Evolutionary conservation across 1,284 basidiomycete genomes (phyloP), one percentile per base, ranked within the genome.

Genomic region (Cutaneotrichosporon cyanovorans): DNA sequence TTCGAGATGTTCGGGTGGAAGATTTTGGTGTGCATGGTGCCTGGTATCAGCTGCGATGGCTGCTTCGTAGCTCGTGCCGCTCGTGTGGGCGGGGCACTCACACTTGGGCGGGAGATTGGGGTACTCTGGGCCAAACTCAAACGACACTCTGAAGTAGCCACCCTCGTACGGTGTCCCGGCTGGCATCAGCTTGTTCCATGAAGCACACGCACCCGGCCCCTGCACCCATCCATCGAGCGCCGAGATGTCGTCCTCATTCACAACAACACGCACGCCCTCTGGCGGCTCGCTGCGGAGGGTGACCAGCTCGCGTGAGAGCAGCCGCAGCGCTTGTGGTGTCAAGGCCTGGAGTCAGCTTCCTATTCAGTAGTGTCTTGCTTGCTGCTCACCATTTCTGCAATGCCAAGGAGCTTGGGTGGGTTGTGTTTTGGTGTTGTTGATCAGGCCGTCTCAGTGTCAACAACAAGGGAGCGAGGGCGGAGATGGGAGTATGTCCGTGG

Each of bases 1-100:
- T 80, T 77, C 0, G 89, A 92, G 22, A 96, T 88, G 63, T 97
- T 96, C 0, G 92, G 92, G 63, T 96, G 92, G 73, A 96, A 96
- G 52, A 97, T 91, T 74, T 92, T 90, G 43, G 90, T 92, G 1
- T 80, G 74, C 68, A 93, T 85, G 74, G 84, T 84, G 63, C 89
- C 90, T 92, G 57, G 4, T 19, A 45, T 54, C 30, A 51, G 46
- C 15, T 33, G 15, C 32, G 15, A 4, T 4, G 32, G 5, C 5
- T 33, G 32, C 32, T 5, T 4, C n/a, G 23, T 16, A 6, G 5
- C 16, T 10, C 2, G 23, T 18, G 20, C 21, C 22, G 25, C 25
- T 34, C 4, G 9, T 4, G 3, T 2, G 25, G 36, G 15, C 12
- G 8, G 1, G 4, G 33, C 6, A 74, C 85, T 56, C 55, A 90